Conservation (phyloP, 2,329 filamentous ascomycete genomes). For the Penicillium sp. region DNA sequence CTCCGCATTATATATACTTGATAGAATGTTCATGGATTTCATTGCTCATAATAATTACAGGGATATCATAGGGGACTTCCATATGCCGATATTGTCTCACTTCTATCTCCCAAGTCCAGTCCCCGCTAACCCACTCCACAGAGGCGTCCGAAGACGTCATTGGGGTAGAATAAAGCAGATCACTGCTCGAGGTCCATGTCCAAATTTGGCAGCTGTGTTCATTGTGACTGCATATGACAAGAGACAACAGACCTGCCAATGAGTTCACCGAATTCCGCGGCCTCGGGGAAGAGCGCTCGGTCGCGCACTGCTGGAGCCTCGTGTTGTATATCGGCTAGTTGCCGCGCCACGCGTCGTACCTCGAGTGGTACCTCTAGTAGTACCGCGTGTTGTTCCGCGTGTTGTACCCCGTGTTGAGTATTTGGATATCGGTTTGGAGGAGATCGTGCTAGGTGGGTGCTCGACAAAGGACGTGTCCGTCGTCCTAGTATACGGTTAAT, state of each 20-base stretch:
- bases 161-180: neutral
- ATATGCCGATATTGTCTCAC: neutral
- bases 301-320: conserved; percentile 34
- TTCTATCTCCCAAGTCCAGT: neutral
- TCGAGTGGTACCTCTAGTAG: conserved; percentile 13
- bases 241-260: neutral
- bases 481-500: conserved; percentile 58
- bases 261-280: conserved; percentile 37
- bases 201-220: neutral
- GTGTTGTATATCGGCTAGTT: conserved; percentile 37
- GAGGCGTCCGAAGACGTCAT: neutral
- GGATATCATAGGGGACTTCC: conserved; percentile 1
- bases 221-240: neutral
- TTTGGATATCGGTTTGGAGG: conserved; percentile 47
- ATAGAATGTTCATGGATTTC: neutral
- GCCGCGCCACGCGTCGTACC: conserved; percentile 24
- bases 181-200: neutral
- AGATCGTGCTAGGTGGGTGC: conserved; percentile 62
- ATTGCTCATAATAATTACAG: conserved; percentile 1
- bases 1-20: neutral
- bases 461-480: conserved; percentile 91
- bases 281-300: conserved; percentile 42
- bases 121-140: neutral
- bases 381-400: conserved; percentile 28
- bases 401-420: conserved; percentile 27